Base-by-base conservation (phyloP, 1,284 basidiomycete species). In the Cryptococcus sp. region DNA sequence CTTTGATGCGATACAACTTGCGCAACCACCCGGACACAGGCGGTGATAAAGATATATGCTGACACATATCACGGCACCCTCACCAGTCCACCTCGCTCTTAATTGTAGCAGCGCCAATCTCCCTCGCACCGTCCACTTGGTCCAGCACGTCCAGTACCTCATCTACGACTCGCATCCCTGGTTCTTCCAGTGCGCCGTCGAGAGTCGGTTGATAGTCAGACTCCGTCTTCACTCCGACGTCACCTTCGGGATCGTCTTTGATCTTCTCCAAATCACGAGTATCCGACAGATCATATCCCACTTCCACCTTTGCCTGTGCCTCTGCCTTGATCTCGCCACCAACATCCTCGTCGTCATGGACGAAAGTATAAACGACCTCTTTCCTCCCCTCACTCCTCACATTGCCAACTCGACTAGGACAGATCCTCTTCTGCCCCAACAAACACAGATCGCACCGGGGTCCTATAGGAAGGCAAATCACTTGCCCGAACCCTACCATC, bases 401-500 rank as follows among this genome's bases (percentile, higher is more conserved):
- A 22, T 69, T 69, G 2, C 53, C 54, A 10, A 76, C 71, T 23
- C 75, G 63, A 0, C 74, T 76, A 0, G 81, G 81, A 60, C 82
- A 82, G 8, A 81, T 59, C 50, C 71, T 74, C 46, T 69, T 67
- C 54, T 70, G 66, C 0, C 73, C 79, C 2, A 82, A 60, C 20
- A 80, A 67, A 67, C 93, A 94, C n/a, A 84, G 70, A 62, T 89
- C 88, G 71, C 94, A 98, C 39, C 87, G 83, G 0, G 94, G 93
- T 0, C 86, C 84, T 8, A 91, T 83, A 2, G 94, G 91, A 1
- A 88, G 80, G 66, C 94, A 98, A 3, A 97, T 83, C 19, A 72
- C 68, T 49, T 98, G 95, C 15, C 93, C 93, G 65, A 96, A 95
- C 0, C 93, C 93, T 7, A 96, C 93, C 3, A 97, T 82, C 77